Base-by-base conservation (phyloP, 208 protist species). In the Balamuthia mandrillaris region DNA sequence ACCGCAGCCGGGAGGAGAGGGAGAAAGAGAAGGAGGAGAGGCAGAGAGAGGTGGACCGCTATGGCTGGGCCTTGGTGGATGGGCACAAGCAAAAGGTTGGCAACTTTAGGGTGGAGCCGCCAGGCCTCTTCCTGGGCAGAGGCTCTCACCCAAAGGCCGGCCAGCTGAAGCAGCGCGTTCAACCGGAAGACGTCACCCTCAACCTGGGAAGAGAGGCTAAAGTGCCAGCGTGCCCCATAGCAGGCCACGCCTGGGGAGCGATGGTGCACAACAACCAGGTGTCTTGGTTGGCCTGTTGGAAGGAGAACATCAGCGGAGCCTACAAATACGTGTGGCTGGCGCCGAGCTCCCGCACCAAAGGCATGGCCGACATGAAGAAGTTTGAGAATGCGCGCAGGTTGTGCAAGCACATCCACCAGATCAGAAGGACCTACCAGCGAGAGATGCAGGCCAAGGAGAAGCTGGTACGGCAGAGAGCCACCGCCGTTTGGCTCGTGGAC, bases 401-500 rank as follows among this genome's bases (percentile, higher is more conserved):
- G 5, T 98, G 98, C 82, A 87, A 97, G 27, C 77, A 94, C 75
- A 96, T 99, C 47, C 93, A 96, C 41, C 86, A 93, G 45, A 98
- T 99, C 66, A 95, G 97, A 44, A 87, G 83, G 18, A 89, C 92
- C 33, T 99, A 99, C 92, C 92, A 41, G 51, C 65, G 90, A 21
- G 92, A 97, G 52, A 95, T 98, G 81, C 92, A 92, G 12, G 91
- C 89, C 2, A 78, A 52, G 3, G 88, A 96, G 47, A 79, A 88
- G 27, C 7, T 56, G 49, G 86, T 94, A 70, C 81, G 88, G 24
- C 98, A 99, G 94, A 91, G 96, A 14, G 97, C 95, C 14, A 97
- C 98, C 0, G 97, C 97, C 27, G 94, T 98, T 85, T 99, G 98
- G 86, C 95, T 99, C 45, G 99, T 99, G 87, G 98, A 99, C 88